Percentiles rank a stretch among this genome's conserved stretches.
Conservation (phyloP, 2,329 filamentous ascomycete species). For the Didymella glomerata region DNA sequence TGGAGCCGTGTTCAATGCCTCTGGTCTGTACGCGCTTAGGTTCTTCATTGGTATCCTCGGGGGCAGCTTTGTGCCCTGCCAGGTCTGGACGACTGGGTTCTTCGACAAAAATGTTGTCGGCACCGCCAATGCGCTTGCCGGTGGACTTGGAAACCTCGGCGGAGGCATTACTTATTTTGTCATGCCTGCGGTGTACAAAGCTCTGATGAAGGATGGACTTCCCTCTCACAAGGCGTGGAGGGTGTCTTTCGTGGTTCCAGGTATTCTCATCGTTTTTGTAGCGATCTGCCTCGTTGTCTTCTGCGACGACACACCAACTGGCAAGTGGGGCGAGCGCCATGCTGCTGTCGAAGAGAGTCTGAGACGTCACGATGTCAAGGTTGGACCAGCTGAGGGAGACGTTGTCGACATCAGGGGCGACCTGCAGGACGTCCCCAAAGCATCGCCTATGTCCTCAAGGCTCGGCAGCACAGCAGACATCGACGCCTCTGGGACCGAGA, state of each 20-base stretch:
- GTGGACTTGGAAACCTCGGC: conserved; percentile 55
- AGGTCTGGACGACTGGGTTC: conserved; percentile 90
- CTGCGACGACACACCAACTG: conserved; percentile 82
- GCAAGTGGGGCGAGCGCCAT: conserved; percentile 77
- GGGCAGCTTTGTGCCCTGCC: conserved; percentile 80
- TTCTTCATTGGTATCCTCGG: conserved; percentile 84
- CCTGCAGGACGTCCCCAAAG: conserved; percentile 9
- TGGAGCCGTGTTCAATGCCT: conserved; percentile 72
- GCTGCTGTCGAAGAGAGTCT: conserved; percentile 65
- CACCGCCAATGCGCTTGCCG: conserved; percentile 83
- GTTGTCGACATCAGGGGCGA: conserved; percentile 17
- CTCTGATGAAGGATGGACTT: conserved; percentile 67
- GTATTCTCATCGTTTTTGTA: conserved; percentile 73
- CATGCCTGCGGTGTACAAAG: conserved; percentile 87
- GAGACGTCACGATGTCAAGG: conserved; percentile 14
- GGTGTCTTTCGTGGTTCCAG: conserved; percentile 81
- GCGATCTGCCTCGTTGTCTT: conserved; percentile 72
- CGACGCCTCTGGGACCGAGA: background rate
- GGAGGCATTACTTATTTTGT: conserved; percentile 65
- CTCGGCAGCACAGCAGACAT: conserved; percentile 15
- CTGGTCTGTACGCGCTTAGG: conserved; percentile 72
- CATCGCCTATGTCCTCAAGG: conserved; percentile 7
- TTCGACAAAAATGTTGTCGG: conserved; percentile 96
- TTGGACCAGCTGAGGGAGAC: conserved; percentile 3
- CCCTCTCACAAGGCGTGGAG: conserved; percentile 76